phyloP scores from a whole-genome alignment of 2,329 filamentous ascomycete genomes.

The Botrytis byssoidea region DNA sequence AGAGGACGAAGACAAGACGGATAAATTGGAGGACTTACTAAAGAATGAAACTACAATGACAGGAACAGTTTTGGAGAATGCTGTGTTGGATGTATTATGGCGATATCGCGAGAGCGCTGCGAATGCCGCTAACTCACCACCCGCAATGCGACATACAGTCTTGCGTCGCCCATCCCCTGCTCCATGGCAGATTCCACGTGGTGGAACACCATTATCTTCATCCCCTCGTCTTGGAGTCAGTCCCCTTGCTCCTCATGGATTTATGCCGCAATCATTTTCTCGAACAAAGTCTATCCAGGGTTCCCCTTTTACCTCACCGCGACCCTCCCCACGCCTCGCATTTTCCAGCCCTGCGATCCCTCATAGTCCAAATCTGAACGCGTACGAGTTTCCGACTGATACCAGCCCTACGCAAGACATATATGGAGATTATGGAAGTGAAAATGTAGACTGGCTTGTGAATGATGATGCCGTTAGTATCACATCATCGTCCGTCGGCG shows the following conservation, averaged over 20 bases:
- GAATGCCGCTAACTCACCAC: constrained; percentile 67
- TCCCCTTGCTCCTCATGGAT: constrained; percentile 80
- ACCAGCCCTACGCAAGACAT: constrained; percentile 77
- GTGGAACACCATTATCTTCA: constrained; percentile 71
- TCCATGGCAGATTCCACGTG: constrained; percentile 77
- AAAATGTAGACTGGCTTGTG: constrained; percentile 96
- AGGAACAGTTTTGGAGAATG: constrained; percentile 80
- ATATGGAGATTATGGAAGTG: constrained; percentile 86
- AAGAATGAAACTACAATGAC: constrained; percentile 73
- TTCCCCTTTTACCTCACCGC: constrained; percentile 91
- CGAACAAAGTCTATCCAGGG: constrained; percentile 75
- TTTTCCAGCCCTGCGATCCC: constrained; percentile 88
- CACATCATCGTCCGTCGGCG: constrained; percentile 68
- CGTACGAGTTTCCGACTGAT: constrained; percentile 89
- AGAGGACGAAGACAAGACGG: constrained; percentile 94
- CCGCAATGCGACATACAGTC: constrained; percentile 82
- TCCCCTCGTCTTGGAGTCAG: constrained; percentile 80
- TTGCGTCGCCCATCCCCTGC: constrained; percentile 89
- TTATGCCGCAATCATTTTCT: constrained; percentile 73
- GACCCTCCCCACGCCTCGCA: constrained; percentile 86
- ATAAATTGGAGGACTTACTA: constrained; percentile 83
- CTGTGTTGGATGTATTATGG: constrained; percentile 88
- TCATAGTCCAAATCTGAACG: constrained; percentile 89
- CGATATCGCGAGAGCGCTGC: constrained; percentile 69
- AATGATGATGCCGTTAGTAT: constrained; percentile 81